These are phyloP conservation scores for Pseudocercospora pini-densiflorae DNA, from an alignment of 2,329 filamentous ascomycete genomes.

Conservation along the genomic window DNA sequence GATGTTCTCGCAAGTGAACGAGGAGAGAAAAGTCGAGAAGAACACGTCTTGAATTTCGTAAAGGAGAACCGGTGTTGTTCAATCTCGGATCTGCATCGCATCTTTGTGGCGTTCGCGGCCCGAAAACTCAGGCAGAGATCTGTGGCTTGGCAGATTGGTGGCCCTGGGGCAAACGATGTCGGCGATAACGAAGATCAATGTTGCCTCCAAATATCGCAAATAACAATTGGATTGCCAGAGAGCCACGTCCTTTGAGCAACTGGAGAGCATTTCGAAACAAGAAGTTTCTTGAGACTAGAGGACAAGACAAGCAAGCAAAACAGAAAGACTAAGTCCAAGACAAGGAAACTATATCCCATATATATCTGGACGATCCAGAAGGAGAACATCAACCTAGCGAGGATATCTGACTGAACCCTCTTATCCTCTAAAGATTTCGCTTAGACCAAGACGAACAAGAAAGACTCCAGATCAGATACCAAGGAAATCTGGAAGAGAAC, in stretches of 20 bases:
- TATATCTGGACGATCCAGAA: too few relatives aligned
- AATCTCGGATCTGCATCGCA: slow-evolving; percentile 2
- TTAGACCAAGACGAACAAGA: too few relatives aligned
- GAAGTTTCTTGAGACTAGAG: not conserved
- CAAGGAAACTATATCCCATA: not conserved
- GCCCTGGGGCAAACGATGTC: not conserved
- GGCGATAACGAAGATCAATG: not conserved
- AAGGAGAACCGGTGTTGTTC: not conserved
- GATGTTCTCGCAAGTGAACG: not conserved
- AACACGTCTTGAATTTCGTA: slow-evolving; percentile 1
- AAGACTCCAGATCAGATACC: too few relatives aligned
- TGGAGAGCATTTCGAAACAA: not conserved
- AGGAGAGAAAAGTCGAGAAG: not conserved
- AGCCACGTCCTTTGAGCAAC: not conserved
- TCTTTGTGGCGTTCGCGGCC: slow-evolving; percentile 3
- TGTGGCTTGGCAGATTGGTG: not conserved
- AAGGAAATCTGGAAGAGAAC: too few relatives aligned
- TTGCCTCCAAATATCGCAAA: not conserved
- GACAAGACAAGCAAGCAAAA: slow-evolving; percentile 7
- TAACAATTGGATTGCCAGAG: too few relatives aligned
- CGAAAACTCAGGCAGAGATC: not conserved
- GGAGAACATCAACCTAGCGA: too few relatives aligned
- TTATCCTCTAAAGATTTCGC: too few relatives aligned
- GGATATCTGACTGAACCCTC: too few relatives aligned
- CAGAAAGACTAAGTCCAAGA: not conserved